Evolutionary conservation across 2,329 filamentous ascomycete species (phyloP).

Genomic region (Penicillium sp.): DNA sequence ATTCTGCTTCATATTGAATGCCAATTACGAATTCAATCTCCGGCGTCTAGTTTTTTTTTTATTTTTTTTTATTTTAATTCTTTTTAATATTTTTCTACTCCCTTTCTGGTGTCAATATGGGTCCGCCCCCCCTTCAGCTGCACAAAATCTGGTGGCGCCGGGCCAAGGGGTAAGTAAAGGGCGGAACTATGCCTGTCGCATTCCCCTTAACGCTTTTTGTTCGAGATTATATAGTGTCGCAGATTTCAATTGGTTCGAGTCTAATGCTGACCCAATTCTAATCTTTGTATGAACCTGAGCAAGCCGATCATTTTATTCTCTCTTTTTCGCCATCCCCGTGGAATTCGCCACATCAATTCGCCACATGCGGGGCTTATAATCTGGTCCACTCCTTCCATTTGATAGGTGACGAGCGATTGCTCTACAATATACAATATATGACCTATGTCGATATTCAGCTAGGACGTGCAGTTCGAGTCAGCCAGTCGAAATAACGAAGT

Average conservation of each 20-base stretch:
- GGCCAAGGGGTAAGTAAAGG: slow-evolving; percentile 4
- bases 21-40: background rate
- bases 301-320: background rate
- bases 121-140: slow-evolving; percentile 14
- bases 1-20: background rate
- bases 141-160: slow-evolving; percentile 14
- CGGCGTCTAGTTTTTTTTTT: background rate
- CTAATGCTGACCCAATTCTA: no score
- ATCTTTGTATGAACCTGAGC: background rate
- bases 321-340: background rate
- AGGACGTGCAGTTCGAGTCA: background rate
- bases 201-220: background rate
- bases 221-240: background rate
- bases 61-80: background rate
- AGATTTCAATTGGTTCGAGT: background rate
- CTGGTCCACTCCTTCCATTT: background rate
- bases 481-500: background rate
- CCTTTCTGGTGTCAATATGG: slow-evolving; percentile 18
- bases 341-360: slow-evolving; percentile 9
- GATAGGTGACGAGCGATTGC: background rate
- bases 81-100: background rate
- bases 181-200: background rate
- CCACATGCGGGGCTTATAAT: slow-evolving; percentile 5
- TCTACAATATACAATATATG: background rate
- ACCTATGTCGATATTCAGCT: background rate